Conservation (phyloP, 352 stramenopile genomes). For the Phytophthora uliginosa region DNA sequence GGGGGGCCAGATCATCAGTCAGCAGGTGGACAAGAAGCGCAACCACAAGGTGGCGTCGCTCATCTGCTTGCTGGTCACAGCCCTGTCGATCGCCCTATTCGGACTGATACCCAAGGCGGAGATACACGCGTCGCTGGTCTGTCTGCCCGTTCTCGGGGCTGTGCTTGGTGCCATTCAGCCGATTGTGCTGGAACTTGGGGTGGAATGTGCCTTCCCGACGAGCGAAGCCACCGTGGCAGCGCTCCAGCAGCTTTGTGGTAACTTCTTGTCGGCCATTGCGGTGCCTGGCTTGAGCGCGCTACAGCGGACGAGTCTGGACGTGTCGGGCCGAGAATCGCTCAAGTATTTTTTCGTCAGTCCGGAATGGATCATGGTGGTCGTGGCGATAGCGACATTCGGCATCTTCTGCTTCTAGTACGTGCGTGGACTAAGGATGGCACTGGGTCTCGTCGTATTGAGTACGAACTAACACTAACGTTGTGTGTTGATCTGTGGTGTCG, state of each 20-base stretch:
- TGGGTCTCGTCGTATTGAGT: not conserved
- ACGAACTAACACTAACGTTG: not conserved
- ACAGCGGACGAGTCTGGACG: constrained; percentile 42
- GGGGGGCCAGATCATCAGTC: constrained; percentile 67
- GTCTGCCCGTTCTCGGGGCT: constrained; percentile 55
- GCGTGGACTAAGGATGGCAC: not conserved
- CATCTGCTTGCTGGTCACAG: constrained; percentile 57
- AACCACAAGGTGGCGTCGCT: constrained; percentile 62
- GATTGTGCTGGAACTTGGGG: constrained; percentile 73
- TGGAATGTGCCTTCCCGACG: constrained; percentile 77
- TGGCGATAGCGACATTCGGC: constrained; percentile 47
- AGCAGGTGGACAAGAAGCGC: constrained; percentile 61
- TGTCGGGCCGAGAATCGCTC: constrained; percentile 34
- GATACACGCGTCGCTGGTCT: constrained; percentile 38
- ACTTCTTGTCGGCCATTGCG: constrained; percentile 69
- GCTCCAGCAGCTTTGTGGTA: constrained; percentile 78
- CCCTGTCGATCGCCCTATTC: constrained; percentile 45
- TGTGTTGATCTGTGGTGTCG: not conserved
- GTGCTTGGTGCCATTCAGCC: constrained; percentile 74
- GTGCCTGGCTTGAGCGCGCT: constrained; percentile 61
- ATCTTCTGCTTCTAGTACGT: constrained; percentile 72
- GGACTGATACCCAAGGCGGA: constrained; percentile 47
- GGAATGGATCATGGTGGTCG: constrained; percentile 59
- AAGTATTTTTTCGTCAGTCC: constrained; percentile 60
- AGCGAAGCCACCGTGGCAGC: constrained; percentile 78